Evolutionary conservation across 805 yeast genomes (phyloP), one percentile per base, ranked within the genome.

Genomic region (Hanseniaspora clermontiae): DNA sequence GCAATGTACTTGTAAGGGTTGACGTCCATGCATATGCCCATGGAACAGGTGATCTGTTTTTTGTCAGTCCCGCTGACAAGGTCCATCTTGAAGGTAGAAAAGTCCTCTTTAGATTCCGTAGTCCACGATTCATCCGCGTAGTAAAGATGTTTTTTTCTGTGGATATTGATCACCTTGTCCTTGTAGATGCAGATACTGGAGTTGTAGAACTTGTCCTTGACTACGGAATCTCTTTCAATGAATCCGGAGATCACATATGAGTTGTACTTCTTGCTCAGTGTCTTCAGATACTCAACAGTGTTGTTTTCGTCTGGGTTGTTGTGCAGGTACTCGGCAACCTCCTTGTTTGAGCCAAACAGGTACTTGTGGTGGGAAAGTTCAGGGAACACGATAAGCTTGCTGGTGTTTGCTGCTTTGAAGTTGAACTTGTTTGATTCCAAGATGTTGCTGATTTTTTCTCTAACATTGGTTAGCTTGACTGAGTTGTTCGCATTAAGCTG

Each of bases 11-110:
- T 75, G 66, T 86, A 84, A 0, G 96, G 96, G 66, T 87, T 89
- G 59, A 90, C 68, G 69, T 90, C 97, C 97, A 90, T 90, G 66
- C 97, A 90, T 6, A 90, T 88, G 0, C 96, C 97, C 55, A 90
- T 73, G 37, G 82, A 75, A 1, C 84, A 53, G 1, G 29, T 46
- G 11, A 53, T 40, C 12, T 29, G 20, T 15, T 34, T 47, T 20
- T 31, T 17, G 2, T 46, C 34, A 1, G 19, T 34, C 1, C 36
- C 37, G 3, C 29, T 37, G n/a, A n/a, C 17, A 6, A 45, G 15
- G 8, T 46, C 40, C 38, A 51, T 36, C 5, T 37, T n/a, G 36
- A 51, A 51, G 0, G 45, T 37, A 2, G 55, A 43, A n/a, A 51
- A 51, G 6, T 37, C 40, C 9, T 37, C 29, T 10, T 27, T 46